Conservation (phyloP, 164 flowering plant genomes). For the Vitis amurensis region DNA sequence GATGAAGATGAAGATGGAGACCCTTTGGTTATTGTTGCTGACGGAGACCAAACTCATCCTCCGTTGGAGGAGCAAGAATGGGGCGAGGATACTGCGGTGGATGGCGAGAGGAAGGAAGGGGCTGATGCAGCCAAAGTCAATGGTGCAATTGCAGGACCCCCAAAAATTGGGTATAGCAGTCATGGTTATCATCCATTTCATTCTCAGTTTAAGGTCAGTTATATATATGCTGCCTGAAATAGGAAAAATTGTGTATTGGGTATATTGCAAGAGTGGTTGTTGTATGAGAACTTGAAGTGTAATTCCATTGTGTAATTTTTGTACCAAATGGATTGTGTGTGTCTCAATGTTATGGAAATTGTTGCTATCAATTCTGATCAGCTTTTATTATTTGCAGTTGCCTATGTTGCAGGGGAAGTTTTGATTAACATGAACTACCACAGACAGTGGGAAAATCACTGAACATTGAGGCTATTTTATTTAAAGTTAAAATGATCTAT, state of each 20-base stretch:
- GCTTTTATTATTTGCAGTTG: too few relatives aligned
- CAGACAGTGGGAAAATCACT: too few relatives aligned
- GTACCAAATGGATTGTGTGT: constrained; percentile 5
- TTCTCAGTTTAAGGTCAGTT: constrained; percentile 99
- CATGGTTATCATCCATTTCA: constrained; percentile 81
- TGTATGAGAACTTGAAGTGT: constrained; percentile 14
- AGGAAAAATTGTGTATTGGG: constrained; percentile 19
- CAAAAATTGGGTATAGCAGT: constrained; percentile 67
- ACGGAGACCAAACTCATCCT: constrained; percentile 43
- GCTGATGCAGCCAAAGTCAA: constrained; percentile 48
- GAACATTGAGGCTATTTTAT: too few relatives aligned
- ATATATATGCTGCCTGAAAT: constrained; percentile 20
- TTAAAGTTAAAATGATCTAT: too few relatives aligned
- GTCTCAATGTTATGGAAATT: neutral
- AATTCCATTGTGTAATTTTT: constrained; percentile 15
- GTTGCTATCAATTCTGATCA: neutral
- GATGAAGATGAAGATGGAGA: constrained; percentile 77
- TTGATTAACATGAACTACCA: too few relatives aligned
- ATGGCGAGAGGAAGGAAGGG: constrained; percentile 71
- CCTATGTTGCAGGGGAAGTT: too few relatives aligned
- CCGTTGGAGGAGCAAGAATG: constrained; percentile 61
- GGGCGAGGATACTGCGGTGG: constrained; percentile 60
- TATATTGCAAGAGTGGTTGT: constrained; percentile 14
- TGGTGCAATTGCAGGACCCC: constrained; percentile 40
- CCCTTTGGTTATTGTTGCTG: constrained; percentile 70